phyloP scores from a whole-genome alignment of 2,329 filamentous ascomycete species.

The Neofusicoccum sp. region DNA sequence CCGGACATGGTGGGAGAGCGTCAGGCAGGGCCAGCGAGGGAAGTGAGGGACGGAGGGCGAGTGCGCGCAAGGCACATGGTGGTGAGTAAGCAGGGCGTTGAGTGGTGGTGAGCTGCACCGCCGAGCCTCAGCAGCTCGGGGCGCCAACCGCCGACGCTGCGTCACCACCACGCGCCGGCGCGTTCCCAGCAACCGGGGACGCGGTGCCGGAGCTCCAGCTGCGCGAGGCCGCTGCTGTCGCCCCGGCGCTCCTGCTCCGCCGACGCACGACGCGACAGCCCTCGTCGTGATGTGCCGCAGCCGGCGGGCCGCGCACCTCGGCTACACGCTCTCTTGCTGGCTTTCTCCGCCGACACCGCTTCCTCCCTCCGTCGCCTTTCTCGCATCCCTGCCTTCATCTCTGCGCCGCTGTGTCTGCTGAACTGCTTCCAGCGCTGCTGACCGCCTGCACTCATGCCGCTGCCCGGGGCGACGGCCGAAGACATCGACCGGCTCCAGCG shows the following conservation, averaged over 20 bases:
- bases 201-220: neutral
- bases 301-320: neutral
- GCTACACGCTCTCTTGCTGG: neutral
- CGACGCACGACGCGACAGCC: neutral
- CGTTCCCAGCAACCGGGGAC: too few relatives aligned
- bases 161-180: neutral
- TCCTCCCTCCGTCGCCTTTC: neutral
- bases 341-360: neutral
- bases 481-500: slow-evolving; percentile 25
- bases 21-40: neutral
- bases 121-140: neutral
- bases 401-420: neutral
- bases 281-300: neutral
- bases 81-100: slow-evolving; percentile 9
- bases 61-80: neutral
- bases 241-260: too few relatives aligned
- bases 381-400: neutral
- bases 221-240: neutral
- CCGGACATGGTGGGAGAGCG: neutral
- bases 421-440: neutral
- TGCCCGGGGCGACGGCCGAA: neutral
- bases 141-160: neutral
- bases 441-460: neutral
- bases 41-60: neutral
- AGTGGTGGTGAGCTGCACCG: too few relatives aligned